Conservation (phyloP, 768 basidiomycete genomes). For the Tricholoma terreum region DNA sequence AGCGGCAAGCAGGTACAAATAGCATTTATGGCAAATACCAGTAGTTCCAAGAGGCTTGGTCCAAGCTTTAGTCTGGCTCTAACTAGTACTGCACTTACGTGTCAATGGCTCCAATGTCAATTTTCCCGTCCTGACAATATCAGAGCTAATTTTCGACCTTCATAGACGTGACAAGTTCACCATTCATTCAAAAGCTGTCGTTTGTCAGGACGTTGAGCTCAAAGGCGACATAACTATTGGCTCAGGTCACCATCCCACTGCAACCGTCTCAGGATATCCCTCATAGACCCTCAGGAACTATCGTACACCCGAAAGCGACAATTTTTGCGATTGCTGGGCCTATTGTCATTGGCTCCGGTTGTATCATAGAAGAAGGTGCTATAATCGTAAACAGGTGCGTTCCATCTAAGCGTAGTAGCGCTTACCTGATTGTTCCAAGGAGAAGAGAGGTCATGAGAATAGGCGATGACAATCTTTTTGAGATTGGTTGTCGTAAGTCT, state of each 20-base stretch:
- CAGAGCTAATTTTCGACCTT: not conserved
- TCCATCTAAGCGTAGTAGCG: not conserved
- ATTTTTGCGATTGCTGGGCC: conserved; percentile 90
- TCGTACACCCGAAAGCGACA: conserved; percentile 92
- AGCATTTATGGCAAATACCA: no score
- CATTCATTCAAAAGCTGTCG: conserved; percentile 86
- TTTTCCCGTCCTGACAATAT: not conserved
- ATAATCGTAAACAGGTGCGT: conserved; percentile 84
- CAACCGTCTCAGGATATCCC: not conserved
- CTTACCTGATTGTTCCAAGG: conserved; percentile 26
- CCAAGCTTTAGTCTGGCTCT: no score
- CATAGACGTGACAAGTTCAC: conserved; percentile 82
- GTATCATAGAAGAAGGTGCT: conserved; percentile 89
- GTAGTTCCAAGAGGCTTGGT: no score
- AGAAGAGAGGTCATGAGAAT: conserved; percentile 88
- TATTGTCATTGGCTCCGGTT: conserved; percentile 83
- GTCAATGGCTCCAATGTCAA: conserved; percentile 18
- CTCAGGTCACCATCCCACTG: conserved; percentile 45
- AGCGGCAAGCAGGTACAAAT: no score
- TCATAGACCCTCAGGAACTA: conserved; percentile 49
- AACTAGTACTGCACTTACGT: no score
- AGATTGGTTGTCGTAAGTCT: conserved; percentile 85
- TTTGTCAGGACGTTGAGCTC: conserved; percentile 92
- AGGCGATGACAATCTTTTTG: conserved; percentile 91
- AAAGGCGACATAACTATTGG: conserved; percentile 95